A percentile compares a stretch with the other conserved stretches of the same genome.
Evolutionary conservation across 495 filamentous ascomycete genomes (phyloP).

Genomic region (Daldinia loculata): DNA sequence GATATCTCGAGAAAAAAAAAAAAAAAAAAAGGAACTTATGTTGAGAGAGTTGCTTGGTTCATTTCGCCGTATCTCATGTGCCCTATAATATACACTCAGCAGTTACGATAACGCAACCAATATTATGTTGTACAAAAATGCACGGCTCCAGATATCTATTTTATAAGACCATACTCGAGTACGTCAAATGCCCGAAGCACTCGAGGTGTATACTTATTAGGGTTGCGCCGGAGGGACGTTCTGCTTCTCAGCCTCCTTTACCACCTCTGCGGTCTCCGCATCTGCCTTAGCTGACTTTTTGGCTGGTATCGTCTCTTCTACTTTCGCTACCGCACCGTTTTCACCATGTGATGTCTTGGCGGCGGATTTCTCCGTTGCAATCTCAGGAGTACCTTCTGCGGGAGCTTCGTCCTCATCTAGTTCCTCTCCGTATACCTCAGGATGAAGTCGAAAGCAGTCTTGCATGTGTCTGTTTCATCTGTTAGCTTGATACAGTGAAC

Average conservation of each 20-base stretch:
- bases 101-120: slow-evolving; percentile 8
- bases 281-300: slow-evolving; percentile 13
- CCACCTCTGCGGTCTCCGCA: slow-evolving; percentile 5
- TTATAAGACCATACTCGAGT: slow-evolving; percentile 3
- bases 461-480: slow-evolving; percentile 79
- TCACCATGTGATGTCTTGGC: slow-evolving; percentile 14
- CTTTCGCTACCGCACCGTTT: not conserved
- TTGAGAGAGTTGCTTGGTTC: slow-evolving; percentile 18
- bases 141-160: not conserved
- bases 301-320: slow-evolving; percentile 1
- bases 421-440: slow-evolving; percentile 92
- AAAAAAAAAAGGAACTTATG: not conserved
- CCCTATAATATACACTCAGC: slow-evolving; percentile 8
- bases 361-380: slow-evolving; percentile 5
- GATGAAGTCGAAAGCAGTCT: slow-evolving; percentile 91
- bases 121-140: slow-evolving; percentile 17
- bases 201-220: not conserved
- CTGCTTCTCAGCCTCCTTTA: slow-evolving; percentile 24
- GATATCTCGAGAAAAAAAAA: not conserved
- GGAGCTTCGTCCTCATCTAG: slow-evolving; percentile 79
- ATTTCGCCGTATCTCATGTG: slow-evolving; percentile 25
- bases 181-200: not conserved
- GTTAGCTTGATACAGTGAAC: slow-evolving; percentile 32
- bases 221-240: slow-evolving; percentile 22
- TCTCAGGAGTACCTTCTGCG: slow-evolving; percentile 46